Base-by-base conservation (phyloP, 495 filamentous ascomycete genomes). In the Rhypophila decipiens region DNA sequence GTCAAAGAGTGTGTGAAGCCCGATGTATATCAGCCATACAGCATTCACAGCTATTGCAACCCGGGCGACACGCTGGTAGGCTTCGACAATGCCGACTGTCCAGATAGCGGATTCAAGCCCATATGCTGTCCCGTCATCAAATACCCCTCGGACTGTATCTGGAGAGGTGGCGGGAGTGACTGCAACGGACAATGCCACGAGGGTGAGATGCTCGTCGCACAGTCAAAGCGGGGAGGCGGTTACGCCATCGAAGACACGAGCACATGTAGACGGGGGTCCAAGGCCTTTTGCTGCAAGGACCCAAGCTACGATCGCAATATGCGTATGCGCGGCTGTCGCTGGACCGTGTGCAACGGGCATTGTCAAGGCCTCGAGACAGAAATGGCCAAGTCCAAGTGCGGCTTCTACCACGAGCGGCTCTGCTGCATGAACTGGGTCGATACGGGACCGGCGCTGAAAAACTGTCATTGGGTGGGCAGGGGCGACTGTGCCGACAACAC, bases 401-500 rank as follows among this genome's bases (percentile, higher is more conserved):
- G 27, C 13, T 7, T 13, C 27, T 31, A n/a, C n/a, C n/a, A n/a
- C n/a, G n/a, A n/a, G 27, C 27, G 27, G 27, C 13, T 31, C 7
- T 47, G 45, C 45, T 47, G 45, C 36, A 40, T 24, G n/a, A n/a
- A n/a, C n/a, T n/a, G 27, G 21, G 31, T 18, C 45, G 31, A 47
- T 24, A 11, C 18, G 34, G 17, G 10, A 18, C 46, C 46, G 36
- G 7, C 27, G 7, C 37, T 41, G 10, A 3, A 31, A 21, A 33
- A 41, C 36, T 48, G 46, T 18, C 46, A 48, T 37, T 48, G 46
- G 46, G 37, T 48, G 8, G 46, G 46, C 4, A 19, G 39, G 36
- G 46, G 46, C 4, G 46, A 48, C 46, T 48, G 46, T n/a, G 36
- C 46, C 23, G 46, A 48, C 36, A 48, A 48, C 23, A 48, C 35